phyloP scores from a whole-genome alignment of 331 rosid genomes.

The Acacia pycnantha region DNA sequence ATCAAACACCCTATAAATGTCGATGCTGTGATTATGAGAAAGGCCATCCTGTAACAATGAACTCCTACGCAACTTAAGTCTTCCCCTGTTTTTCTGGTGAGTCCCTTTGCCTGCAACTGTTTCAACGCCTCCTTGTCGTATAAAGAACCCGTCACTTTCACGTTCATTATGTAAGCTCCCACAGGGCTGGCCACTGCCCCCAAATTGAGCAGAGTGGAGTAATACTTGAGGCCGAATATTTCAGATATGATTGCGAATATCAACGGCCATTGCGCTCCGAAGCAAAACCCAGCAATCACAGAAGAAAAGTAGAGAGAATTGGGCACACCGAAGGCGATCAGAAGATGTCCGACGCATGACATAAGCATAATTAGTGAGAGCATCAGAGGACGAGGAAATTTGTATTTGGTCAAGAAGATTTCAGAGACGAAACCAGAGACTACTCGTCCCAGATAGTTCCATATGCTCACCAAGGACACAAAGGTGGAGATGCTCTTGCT shows the following conservation, averaged over 20 bases:
- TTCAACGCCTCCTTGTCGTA: constrained; percentile 63
- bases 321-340: constrained; percentile 65
- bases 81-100: constrained; percentile 35
- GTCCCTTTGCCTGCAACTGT: constrained; percentile 49
- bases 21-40: constrained; percentile 55
- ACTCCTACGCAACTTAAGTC: constrained; percentile 60
- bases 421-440: constrained; percentile 65
- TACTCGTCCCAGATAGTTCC: constrained; percentile 85
- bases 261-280: constrained; percentile 73
- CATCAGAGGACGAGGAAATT: constrained; percentile 65
- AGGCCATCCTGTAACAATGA: constrained; percentile 52
- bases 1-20: constrained; percentile 49
- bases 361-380: constrained; percentile 58
- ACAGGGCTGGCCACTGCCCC: constrained; percentile 67
- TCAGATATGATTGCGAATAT: constrained; percentile 75
- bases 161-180: constrained; percentile 63
- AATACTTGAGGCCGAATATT: constrained; percentile 75
- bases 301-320: constrained; percentile 73
- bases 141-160: constrained; percentile 56
- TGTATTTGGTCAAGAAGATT: constrained; percentile 55
- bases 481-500: constrained; percentile 57
- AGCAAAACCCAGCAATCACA: constrained; percentile 69
- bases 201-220: constrained; percentile 56
- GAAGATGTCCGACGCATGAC: constrained; percentile 63
- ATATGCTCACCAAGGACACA: constrained; percentile 77